Evolutionary conservation across 352 stramenopile genomes (phyloP).

Genomic region (Pythium sp.): DNA sequence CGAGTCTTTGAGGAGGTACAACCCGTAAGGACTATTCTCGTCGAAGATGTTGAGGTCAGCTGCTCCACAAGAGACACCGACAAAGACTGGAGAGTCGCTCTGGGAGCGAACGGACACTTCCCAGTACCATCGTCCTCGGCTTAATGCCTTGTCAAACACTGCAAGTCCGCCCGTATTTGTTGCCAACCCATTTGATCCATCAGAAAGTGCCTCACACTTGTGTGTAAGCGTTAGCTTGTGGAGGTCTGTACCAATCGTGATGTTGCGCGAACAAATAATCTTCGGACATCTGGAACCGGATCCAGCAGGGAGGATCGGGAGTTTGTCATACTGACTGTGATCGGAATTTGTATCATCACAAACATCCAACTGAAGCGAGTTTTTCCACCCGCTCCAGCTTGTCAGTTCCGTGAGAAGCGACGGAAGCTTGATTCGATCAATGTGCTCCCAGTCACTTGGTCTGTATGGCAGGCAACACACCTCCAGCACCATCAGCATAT

Average conservation of each 20-base stretch:
- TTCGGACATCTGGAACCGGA: conserved; percentile 58
- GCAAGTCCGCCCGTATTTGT: conserved; percentile 40
- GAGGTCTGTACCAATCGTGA: conserved; percentile 68
- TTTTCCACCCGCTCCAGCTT: conserved; percentile 77
- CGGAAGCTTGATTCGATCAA: conserved; percentile 61
- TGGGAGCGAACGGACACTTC: conserved; percentile 58
- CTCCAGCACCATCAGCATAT: conserved; percentile 75
- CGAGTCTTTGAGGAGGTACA: conserved; percentile 43
- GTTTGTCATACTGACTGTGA: conserved; percentile 26
- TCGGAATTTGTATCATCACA: conserved; percentile 37
- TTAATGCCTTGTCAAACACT: conserved; percentile 64
- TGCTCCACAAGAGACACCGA: conserved; percentile 52
- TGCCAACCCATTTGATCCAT: neutral
- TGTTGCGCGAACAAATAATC: conserved; percentile 60
- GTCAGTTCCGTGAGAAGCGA: conserved; percentile 65
- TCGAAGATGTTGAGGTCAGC: conserved; percentile 56
- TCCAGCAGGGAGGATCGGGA: conserved; percentile 55
- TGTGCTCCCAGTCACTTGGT: conserved; percentile 53
- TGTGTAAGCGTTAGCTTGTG: conserved; percentile 56
- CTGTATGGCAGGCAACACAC: conserved; percentile 76
- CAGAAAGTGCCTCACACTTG: conserved; percentile 13
- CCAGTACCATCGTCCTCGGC: conserved; percentile 79
- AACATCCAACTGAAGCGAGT: conserved; percentile 51
- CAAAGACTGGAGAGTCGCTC: conserved; percentile 60
- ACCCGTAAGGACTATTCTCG: conserved; percentile 14